phyloP scores from a whole-genome alignment of 1,139 yeast species.

The Debaryomyces coudertii region DNA sequence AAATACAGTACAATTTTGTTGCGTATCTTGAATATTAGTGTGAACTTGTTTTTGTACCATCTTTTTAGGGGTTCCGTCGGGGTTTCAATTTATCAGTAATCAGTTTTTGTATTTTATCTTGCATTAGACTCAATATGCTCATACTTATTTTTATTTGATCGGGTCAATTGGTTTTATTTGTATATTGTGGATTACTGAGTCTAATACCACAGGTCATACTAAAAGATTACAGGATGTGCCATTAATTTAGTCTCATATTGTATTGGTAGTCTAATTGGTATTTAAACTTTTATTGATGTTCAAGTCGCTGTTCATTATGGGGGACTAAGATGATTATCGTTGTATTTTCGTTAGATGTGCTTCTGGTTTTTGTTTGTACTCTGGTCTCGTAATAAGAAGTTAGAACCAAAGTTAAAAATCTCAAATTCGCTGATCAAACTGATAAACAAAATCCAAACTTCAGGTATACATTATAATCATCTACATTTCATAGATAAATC shows the following conservation, averaged over 20 bases:
- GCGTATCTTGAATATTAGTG: too few species aligned
- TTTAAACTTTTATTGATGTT: slow-evolving; percentile 59
- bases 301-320: slow-evolving; percentile 57
- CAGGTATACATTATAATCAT: background rate
- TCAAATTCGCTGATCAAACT: slow-evolving; percentile 23
- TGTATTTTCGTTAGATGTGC: slow-evolving; percentile 16
- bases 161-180: slow-evolving; percentile 51
- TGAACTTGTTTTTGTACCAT: slow-evolving; percentile 34
- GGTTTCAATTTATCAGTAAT: slow-evolving; percentile 35
- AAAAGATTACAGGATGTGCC: slow-evolving; percentile 65
- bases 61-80: slow-evolving; percentile 50
- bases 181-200: slow-evolving; percentile 48
- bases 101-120: slow-evolving; percentile 53
- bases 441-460: slow-evolving; percentile 18
- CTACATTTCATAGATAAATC: background rate
- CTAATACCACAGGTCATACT: slow-evolving; percentile 73
- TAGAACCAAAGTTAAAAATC: slow-evolving; percentile 12
- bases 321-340: slow-evolving; percentile 47
- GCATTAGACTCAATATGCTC: slow-evolving; percentile 42
- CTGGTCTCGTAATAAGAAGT: slow-evolving; percentile 9
- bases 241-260: slow-evolving; percentile 63
- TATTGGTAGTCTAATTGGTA: slow-evolving; percentile 71
- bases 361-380: slow-evolving; percentile 5
- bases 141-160: slow-evolving; percentile 16
- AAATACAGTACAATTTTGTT: too few species aligned